These are phyloP conservation scores for Blastomyces gilchristii DNA, from an alignment of 2,329 filamentous ascomycete genomes.

Conservation along the genomic window DNA sequence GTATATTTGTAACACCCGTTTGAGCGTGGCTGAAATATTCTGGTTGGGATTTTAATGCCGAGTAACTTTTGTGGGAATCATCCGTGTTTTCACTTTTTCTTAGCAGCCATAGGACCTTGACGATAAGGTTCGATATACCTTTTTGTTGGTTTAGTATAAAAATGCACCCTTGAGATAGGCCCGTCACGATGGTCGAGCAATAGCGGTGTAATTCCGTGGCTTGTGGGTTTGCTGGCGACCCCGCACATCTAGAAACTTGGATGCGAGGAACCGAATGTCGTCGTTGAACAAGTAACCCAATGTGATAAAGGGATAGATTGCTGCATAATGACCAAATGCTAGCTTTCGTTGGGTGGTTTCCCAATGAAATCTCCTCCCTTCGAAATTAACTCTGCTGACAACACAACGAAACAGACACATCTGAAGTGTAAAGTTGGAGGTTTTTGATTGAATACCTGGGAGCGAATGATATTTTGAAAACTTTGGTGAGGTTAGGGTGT, in stretches of 20 bases:
- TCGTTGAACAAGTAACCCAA: background rate
- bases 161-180: background rate
- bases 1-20: background rate
- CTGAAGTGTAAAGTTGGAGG: background rate
- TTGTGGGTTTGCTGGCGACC: background rate
- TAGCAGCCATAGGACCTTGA: background rate
- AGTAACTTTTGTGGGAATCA: background rate
- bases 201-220: background rate
- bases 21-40: background rate
- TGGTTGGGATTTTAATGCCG: no score
- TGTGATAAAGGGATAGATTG: background rate
- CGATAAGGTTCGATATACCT: background rate
- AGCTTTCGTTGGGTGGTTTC: background rate
- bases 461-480: background rate
- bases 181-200: background rate
- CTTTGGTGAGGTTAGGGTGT: background rate
- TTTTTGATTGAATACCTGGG: background rate
- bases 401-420: background rate
- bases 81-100: background rate
- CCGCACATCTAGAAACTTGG: background rate
- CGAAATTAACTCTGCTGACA: background rate
- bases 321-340: background rate
- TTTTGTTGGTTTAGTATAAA: background rate
- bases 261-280: background rate
- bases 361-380: background rate